These are phyloP conservation scores for Metarhizium guizhouense DNA, from an alignment of 2,329 filamentous ascomycete genomes.

Conservation along the genomic window DNA sequence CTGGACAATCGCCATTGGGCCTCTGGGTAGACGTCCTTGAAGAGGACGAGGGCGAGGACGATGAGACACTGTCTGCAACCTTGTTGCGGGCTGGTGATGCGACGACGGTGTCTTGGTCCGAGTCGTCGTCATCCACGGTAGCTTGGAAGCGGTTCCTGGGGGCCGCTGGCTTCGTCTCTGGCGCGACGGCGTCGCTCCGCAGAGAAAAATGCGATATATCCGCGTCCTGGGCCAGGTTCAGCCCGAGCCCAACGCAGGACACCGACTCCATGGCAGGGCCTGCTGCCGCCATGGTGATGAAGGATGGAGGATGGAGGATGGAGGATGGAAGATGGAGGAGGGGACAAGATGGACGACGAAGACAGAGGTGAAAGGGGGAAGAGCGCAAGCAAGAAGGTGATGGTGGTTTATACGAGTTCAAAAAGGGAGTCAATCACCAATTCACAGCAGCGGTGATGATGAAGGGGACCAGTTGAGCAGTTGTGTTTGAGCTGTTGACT, in stretches of 20 bases:
- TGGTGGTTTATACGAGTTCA: too few relatives aligned
- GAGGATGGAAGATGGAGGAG: background rate
- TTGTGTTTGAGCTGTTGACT: too few relatives aligned
- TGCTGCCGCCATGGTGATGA: background rate
- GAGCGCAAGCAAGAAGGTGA: too few relatives aligned
- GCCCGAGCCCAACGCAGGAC: background rate
- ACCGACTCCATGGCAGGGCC: background rate
- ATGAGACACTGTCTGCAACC: background rate
- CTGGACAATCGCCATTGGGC: background rate
- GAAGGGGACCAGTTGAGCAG: too few relatives aligned
- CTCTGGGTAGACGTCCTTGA: background rate
- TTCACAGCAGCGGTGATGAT: too few relatives aligned
- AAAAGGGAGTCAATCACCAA: too few relatives aligned
- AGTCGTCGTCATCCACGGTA: constrained; percentile 13
- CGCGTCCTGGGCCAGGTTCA: background rate
- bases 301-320: background rate
- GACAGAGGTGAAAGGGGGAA: too few relatives aligned
- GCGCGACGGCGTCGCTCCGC: background rate
- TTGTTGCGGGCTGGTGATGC: background rate
- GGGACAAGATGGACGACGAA: too few relatives aligned
- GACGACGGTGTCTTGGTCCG: background rate
- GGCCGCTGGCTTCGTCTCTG: background rate
- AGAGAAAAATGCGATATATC: background rate
- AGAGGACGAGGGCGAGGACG: background rate
- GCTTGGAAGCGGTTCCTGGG: constrained; percentile 6